Evolutionary conservation across 1,284 basidiomycete genomes (phyloP).

Genomic region (Ganoderma lucidum): DNA sequence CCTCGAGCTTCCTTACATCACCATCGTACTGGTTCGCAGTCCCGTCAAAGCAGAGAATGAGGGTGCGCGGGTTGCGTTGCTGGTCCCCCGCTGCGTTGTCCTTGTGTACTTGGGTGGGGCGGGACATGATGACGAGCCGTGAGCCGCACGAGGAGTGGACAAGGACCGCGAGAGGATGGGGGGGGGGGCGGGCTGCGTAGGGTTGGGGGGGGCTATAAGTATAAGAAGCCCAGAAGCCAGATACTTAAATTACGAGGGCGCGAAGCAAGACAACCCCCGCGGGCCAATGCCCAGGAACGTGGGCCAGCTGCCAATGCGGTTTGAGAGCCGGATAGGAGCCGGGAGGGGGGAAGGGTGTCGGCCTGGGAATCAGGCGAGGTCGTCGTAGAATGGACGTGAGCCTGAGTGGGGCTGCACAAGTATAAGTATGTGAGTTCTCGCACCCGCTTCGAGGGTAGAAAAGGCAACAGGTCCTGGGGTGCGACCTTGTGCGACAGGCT

Average conservation of each 20-base stretch:
- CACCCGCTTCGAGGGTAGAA: background rate
- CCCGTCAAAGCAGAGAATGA: constrained; percentile 63
- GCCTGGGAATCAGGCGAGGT: constrained; percentile 6
- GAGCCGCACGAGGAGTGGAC: background rate
- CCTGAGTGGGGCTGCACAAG: background rate
- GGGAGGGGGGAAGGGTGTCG: background rate
- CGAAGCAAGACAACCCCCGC: background rate
- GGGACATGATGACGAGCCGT: background rate
- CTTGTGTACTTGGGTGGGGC: background rate
- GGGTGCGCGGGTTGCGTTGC: constrained; percentile 42
- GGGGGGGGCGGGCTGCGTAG: background rate
- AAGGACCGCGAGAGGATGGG: background rate
- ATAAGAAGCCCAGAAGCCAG: background rate
- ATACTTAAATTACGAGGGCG: background rate
- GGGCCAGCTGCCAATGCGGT: background rate
- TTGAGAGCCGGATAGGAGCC: background rate
- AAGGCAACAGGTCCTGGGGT: background rate
- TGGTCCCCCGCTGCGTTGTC: constrained; percentile 7
- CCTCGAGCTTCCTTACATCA: constrained; percentile 39
- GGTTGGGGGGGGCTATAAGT: background rate
- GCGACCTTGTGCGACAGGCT: constrained; percentile 20
- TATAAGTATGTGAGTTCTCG: background rate
- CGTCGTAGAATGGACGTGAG: constrained; percentile 1
- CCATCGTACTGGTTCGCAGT: constrained; percentile 57
- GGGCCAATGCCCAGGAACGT: background rate